Conservation (phyloP, 768 basidiomycete species). For the Leccinum truebloodii region DNA sequence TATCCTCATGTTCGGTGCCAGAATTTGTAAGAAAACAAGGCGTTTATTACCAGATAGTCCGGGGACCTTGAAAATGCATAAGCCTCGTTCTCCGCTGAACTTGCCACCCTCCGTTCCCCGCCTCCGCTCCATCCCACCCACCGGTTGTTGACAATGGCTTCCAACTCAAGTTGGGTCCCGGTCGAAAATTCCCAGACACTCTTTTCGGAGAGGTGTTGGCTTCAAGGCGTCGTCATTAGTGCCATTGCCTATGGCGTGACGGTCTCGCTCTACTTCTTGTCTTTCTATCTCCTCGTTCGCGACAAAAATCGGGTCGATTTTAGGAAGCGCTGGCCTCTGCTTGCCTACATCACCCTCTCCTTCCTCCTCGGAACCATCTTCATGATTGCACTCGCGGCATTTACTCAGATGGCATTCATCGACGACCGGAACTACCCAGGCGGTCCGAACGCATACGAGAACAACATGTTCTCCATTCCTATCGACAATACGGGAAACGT, state of each 20-base stretch:
- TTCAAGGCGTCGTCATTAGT: not conserved
- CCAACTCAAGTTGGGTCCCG: slow-evolving; percentile 22
- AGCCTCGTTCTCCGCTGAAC: too few relatives aligned
- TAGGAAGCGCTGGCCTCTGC: not conserved
- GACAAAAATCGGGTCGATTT: not conserved
- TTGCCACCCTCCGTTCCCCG: too few relatives aligned
- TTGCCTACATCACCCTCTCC: not conserved
- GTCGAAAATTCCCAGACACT: slow-evolving; percentile 12
- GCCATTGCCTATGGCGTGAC: not conserved
- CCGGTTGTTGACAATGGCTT: slow-evolving; percentile 10
- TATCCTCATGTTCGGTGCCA: too few relatives aligned
- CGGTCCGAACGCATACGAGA: slow-evolving; percentile 2
- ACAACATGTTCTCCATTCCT: slow-evolving; percentile 24
- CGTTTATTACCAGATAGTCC: too few relatives aligned
- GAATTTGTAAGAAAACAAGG: too few relatives aligned
- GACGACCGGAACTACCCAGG: not conserved
- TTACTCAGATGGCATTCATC: not conserved
- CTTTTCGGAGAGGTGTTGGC: slow-evolving; percentile 3
- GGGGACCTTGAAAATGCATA: too few relatives aligned
- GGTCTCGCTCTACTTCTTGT: not conserved
- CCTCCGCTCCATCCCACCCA: too few relatives aligned
- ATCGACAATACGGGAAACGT: slow-evolving; percentile 15
- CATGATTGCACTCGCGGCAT: not conserved
- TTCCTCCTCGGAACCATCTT: not conserved
- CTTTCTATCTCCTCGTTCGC: not conserved